Percentiles rank a stretch among this genome's conserved stretches.
Conservation (phyloP, 2,329 filamentous ascomycete genomes). For the Hypoxylon sp. region DNA sequence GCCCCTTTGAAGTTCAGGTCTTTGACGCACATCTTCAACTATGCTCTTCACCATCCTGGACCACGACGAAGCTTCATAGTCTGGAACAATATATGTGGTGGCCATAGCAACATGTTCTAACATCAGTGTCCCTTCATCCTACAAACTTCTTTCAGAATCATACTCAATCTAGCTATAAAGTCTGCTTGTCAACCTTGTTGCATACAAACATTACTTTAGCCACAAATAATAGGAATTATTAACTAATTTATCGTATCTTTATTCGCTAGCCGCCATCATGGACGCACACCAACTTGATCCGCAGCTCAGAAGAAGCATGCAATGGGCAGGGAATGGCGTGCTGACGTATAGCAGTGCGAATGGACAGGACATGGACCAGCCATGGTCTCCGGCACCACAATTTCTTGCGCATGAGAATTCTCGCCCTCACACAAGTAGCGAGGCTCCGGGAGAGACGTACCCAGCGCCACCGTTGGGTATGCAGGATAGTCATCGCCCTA, state of each 20-base stretch:
- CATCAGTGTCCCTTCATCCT: neutral
- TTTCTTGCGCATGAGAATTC: too few species aligned
- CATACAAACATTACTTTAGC: neutral
- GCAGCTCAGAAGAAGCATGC: neutral
- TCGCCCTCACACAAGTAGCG: too few species aligned
- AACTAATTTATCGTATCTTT: neutral
- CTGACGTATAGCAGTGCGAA: neutral
- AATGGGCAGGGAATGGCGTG: constrained; percentile 10
- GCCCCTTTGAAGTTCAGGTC: neutral
- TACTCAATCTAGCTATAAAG: neutral
- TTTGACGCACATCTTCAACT: neutral
- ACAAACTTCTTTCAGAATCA: neutral
- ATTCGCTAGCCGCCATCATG: constrained; percentile 2
- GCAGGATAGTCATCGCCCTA: neutral
- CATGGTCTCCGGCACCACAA: too few species aligned
- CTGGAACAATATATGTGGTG: neutral
- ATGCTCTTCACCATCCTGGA: neutral
- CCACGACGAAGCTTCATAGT: neutral
- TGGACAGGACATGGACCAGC: neutral
- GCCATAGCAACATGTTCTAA: too few species aligned
- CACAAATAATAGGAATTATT: neutral
- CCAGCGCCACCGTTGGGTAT: too few species aligned
- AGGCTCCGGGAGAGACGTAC: too few species aligned
- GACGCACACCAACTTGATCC: neutral
- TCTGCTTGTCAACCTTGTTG: neutral